Evolutionary conservation across 2,329 filamentous ascomycete genomes (phyloP).

Genomic region (Magnaporthiopsis rhizophila): DNA sequence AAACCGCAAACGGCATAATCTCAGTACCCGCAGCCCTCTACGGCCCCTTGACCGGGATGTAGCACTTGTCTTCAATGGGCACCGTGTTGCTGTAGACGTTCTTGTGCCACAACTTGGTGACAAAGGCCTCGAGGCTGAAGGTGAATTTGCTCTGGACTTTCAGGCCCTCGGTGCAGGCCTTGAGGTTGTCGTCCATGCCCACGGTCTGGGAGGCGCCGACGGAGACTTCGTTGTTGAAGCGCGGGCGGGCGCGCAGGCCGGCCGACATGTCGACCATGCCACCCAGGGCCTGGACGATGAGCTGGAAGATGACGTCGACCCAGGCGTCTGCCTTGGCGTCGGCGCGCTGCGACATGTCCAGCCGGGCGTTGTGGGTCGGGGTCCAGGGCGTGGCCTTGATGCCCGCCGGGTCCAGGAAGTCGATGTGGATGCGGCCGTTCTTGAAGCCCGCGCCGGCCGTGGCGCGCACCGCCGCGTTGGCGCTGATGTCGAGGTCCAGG

Average conservation of each 20-base stretch:
- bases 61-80: slow-evolving; percentile 20
- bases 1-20: too few relatives aligned
- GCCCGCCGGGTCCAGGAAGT: slow-evolving; percentile 18
- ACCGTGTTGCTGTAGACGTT: slow-evolving; percentile 18
- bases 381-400: slow-evolving; percentile 13
- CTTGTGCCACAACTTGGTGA: slow-evolving; percentile 19
- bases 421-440: slow-evolving; percentile 19
- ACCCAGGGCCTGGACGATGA: slow-evolving; percentile 17
- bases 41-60: slow-evolving; percentile 12
- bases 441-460: slow-evolving; percentile 15
- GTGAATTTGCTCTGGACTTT: slow-evolving; percentile 18
- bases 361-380: slow-evolving; percentile 13
- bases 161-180: slow-evolving; percentile 17
- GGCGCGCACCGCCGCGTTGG: slow-evolving; percentile 12
- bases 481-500: slow-evolving; percentile 10
- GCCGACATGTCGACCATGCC: slow-evolving; percentile 19
- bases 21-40: not conserved
- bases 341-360: slow-evolving; percentile 15
- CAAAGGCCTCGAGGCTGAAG: slow-evolving; percentile 18
- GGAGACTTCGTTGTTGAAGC: slow-evolving; percentile 18
- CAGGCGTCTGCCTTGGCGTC: slow-evolving; percentile 17
- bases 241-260: slow-evolving; percentile 18
- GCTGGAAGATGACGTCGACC: slow-evolving; percentile 15
- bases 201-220: slow-evolving; percentile 15
- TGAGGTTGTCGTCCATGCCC: slow-evolving; percentile 8